Percentiles rank a stretch among this genome's conserved stretches.
These are phyloP conservation scores for Letharia columbiana DNA, from an alignment of 495 filamentous ascomycete species.

Conservation along the genomic window DNA sequence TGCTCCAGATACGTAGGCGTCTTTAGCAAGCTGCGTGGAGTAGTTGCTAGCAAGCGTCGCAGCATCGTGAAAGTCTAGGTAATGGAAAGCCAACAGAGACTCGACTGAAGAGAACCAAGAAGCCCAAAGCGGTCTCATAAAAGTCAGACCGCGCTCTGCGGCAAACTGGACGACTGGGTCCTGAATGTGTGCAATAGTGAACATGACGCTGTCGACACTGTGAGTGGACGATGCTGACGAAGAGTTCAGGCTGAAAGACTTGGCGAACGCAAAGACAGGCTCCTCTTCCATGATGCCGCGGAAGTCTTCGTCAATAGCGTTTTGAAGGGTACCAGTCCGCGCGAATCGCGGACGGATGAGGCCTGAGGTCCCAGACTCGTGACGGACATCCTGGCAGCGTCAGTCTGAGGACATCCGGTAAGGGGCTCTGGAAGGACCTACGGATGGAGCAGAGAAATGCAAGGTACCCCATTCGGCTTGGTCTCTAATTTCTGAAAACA, in stretches of 20 bases:
- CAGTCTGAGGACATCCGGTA: conserved; percentile 10
- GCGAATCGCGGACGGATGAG: conserved; percentile 66
- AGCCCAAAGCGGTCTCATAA: conserved; percentile 82
- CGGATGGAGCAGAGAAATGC: conserved; percentile 64
- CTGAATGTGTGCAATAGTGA: conserved; percentile 78
- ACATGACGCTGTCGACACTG: conserved; percentile 50
- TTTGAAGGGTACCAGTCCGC: conserved; percentile 53
- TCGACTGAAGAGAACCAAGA: conserved; percentile 59
- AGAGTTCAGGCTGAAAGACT: conserved; percentile 53
- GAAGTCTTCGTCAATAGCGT: conserved; percentile 56
- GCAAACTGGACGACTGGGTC: conserved; percentile 83
- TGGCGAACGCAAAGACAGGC: conserved; percentile 87
- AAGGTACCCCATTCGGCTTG: conserved; percentile 85
- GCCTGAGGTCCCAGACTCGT: conserved; percentile 64
- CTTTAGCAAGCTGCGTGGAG: conserved; percentile 63
- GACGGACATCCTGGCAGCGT: conserved; percentile 42
- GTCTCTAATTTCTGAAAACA: conserved; percentile 67
- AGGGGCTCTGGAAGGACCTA: conserved; percentile 25
- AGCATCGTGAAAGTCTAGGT: conserved; percentile 60
- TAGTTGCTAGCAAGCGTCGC: conserved; percentile 62
- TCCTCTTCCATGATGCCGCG: conserved; percentile 73
- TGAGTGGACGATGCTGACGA: conserved; percentile 22
- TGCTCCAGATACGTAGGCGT: conserved; percentile 59
- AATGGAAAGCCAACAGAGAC: conserved; percentile 64
- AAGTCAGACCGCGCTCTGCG: conserved; percentile 65